Conservation (phyloP, 768 basidiomycete species). For the Auricularia cornea region DNA sequence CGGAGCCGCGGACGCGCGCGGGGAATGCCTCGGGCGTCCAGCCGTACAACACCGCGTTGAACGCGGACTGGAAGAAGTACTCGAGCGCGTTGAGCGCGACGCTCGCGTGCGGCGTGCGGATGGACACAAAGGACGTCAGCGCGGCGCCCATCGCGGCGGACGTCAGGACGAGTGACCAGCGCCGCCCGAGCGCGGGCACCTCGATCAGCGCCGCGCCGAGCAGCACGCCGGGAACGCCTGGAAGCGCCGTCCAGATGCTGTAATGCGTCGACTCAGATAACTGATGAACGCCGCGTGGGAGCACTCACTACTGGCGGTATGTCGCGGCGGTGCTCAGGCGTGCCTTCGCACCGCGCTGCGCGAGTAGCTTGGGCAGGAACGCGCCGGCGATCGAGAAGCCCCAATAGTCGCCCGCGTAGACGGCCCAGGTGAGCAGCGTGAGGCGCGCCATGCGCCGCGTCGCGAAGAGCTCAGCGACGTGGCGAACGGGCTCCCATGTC, state of each 20-base stretch:
- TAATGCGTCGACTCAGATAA: slow-evolving; percentile 57
- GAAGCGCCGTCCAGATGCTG: slow-evolving; percentile 13
- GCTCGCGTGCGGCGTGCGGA: neutral
- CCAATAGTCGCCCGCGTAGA: too few relatives aligned
- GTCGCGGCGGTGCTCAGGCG: too few relatives aligned
- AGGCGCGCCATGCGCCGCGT: slow-evolving; percentile 56
- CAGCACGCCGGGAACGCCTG: slow-evolving; percentile 49
- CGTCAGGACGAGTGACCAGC: too few relatives aligned
- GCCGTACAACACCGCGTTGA: slow-evolving; percentile 2
- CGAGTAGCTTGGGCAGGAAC: too few relatives aligned
- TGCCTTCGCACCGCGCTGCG: too few relatives aligned
- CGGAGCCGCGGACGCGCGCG: neutral
- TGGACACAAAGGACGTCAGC: too few relatives aligned
- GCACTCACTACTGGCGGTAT: slow-evolving; percentile 6
- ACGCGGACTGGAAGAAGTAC: neutral
- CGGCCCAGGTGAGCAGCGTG: too few relatives aligned
- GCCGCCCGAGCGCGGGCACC: too few relatives aligned
- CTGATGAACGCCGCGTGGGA: slow-evolving; percentile 35
- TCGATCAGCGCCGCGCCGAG: too few relatives aligned
- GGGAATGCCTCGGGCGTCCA: neutral
- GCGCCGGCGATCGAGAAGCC: too few relatives aligned
- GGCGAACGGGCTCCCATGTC: slow-evolving; percentile 16
- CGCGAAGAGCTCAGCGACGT: slow-evolving; percentile 57
- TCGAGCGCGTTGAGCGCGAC: neutral
- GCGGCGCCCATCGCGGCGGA: too few relatives aligned